These are phyloP conservation scores for Beauveria pseudobassiana DNA, from an alignment of 2,329 filamentous ascomycete species.

Conservation along the genomic window DNA sequence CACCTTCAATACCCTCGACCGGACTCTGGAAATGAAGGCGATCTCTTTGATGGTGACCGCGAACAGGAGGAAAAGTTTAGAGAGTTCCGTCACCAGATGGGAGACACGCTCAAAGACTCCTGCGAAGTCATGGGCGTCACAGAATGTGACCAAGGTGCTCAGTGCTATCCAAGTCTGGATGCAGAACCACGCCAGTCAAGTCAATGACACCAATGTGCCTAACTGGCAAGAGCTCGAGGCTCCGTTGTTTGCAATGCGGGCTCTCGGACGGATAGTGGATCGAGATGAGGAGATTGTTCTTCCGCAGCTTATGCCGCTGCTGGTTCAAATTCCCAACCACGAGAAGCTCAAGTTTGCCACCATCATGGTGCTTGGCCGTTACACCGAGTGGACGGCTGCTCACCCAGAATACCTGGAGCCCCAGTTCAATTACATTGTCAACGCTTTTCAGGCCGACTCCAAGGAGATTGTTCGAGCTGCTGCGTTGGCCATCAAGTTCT, in stretches of 20 bases:
- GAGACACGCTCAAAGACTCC: conserved; percentile 92
- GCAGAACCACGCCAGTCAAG: conserved; percentile 68
- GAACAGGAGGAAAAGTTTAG: conserved; percentile 96
- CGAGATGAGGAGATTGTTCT: conserved; percentile 81
- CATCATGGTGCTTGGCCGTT: conserved; percentile 93
- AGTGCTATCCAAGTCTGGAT: conserved; percentile 84
- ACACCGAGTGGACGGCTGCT: conserved; percentile 95
- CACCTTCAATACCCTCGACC: conserved; percentile 82
- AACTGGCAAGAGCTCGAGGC: conserved; percentile 97
- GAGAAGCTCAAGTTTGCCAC: conserved; percentile 98
- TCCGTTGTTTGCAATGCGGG: conserved; percentile 88
- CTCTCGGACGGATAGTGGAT: conserved; percentile 94
- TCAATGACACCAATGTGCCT: conserved; percentile 67
- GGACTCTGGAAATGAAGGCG: conserved; percentile 64
- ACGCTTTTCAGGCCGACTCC: conserved; percentile 80
- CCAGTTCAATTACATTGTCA: conserved; percentile 93
- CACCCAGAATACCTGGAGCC: conserved; percentile 88
- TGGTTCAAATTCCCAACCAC: conserved; percentile 90
- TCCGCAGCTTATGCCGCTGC: conserved; percentile 83
- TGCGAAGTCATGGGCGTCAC: conserved; percentile 94
- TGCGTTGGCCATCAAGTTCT: conserved; percentile 91
- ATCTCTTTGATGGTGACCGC: conserved; percentile 91
- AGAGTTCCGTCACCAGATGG: conserved; percentile 94
- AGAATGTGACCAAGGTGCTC: conserved; percentile 87
- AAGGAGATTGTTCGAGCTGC: conserved; percentile 88